Evolutionary conservation across 345 rosid species (phyloP).

Genomic region (Lepidium sativum): DNA sequence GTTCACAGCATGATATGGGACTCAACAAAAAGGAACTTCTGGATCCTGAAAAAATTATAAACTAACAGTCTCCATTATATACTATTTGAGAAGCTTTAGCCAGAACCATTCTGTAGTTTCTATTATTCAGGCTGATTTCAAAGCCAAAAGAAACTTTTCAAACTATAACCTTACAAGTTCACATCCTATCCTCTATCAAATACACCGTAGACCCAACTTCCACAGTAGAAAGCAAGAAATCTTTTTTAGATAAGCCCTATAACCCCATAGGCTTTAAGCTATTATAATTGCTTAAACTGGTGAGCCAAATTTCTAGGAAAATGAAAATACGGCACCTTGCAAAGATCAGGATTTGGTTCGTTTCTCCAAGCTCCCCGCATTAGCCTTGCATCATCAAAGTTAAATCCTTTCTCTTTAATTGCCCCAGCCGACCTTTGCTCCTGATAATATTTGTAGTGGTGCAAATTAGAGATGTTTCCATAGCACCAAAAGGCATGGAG

Average conservation of each 20-base stretch:
- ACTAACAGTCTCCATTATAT: not conserved
- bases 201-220: not conserved
- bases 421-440: conserved; percentile 39
- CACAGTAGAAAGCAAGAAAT: not conserved
- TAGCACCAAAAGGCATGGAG: conserved; percentile 8
- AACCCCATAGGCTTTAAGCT: not conserved
- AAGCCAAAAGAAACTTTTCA: not conserved
- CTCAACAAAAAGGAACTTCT: not conserved
- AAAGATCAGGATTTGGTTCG: conserved; percentile 80
- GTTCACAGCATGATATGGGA: not conserved
- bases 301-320: not conserved
- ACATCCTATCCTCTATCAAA: not conserved
- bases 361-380: conserved; percentile 99
- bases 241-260: conserved; percentile 5
- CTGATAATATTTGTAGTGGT: conserved; percentile 30
- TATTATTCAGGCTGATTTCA: not conserved
- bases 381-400: conserved; percentile 87
- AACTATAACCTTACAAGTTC: conserved; percentile 1
- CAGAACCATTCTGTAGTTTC: not conserved
- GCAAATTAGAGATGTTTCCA: conserved; percentile 13
- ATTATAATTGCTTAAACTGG: not conserved
- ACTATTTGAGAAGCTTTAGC: not conserved
- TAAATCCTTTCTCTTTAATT: conserved; percentile 76
- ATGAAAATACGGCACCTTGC: conserved; percentile 59
- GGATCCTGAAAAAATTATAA: not conserved